These are phyloP conservation scores for Lotmaria passim DNA, from an alignment of 208 protist genomes.

Conservation along the genomic window DNA sequence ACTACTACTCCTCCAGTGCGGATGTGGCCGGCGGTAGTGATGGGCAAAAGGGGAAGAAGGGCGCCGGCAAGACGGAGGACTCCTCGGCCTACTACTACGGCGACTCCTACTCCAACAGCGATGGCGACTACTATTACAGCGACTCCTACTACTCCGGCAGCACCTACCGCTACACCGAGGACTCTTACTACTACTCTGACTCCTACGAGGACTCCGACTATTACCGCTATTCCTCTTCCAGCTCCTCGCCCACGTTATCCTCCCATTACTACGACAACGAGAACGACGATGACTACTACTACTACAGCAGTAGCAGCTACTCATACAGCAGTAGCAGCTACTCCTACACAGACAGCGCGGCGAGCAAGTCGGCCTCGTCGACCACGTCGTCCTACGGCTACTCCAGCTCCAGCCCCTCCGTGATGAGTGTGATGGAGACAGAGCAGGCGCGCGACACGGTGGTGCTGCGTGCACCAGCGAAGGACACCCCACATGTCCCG, in stretches of 20 bases:
- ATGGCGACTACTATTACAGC: constrained; percentile 4
- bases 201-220: constrained; percentile 22
- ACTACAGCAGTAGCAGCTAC: constrained; percentile 4
- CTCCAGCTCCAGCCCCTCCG: constrained; percentile 13
- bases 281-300: constrained; percentile 10
- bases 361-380: constrained; percentile 25
- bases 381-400: constrained; percentile 47
- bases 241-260: constrained; percentile 2
- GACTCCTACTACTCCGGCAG: constrained; percentile 34
- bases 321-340: constrained; percentile 9
- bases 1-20: constrained; percentile 35
- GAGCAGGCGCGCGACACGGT: constrained; percentile 45
- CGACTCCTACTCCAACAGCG: constrained; percentile 21
- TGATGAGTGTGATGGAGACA: constrained; percentile 13
- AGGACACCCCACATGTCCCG: constrained; percentile 40
- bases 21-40: background rate
- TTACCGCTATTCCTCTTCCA: constrained; percentile 23
- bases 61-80: background rate
- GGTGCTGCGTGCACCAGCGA: constrained; percentile 41
- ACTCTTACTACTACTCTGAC: constrained; percentile 28
- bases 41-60: background rate
- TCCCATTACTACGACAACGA: constrained; percentile 26
- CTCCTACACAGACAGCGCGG: constrained; percentile 30
- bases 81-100: constrained; percentile 28
- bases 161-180: constrained; percentile 5